phyloP scores from a whole-genome alignment of 176 grass and related monocot species.

The Poa annua region DNA sequence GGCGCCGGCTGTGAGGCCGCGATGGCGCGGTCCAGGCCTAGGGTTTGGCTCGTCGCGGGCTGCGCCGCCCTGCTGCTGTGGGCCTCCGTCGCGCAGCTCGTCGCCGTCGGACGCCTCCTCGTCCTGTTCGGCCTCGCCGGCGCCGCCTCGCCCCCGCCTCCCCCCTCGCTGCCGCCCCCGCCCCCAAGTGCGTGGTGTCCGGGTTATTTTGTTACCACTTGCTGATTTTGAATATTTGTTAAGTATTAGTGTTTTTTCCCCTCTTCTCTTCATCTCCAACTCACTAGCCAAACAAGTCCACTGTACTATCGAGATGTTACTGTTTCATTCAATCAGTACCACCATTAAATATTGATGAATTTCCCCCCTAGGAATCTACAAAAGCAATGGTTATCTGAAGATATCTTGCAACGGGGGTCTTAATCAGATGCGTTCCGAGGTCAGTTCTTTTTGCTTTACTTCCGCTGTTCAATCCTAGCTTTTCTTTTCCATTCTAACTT shows the following conservation, averaged over 20 bases:
- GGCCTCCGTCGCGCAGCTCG: conserved; percentile 70
- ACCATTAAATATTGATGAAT: background rate
- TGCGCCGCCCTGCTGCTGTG: conserved; percentile 71
- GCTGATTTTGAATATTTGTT: background rate
- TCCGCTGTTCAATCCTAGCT: background rate
- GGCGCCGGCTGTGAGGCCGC: conserved; percentile 36
- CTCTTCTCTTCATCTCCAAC: no score
- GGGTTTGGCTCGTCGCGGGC: conserved; percentile 67
- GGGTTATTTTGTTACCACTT: background rate
- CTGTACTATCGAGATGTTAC: background rate
- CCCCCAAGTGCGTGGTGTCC: conserved; percentile 57
- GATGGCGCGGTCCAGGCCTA: conserved; percentile 66
- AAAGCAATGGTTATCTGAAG: conserved; percentile 85
- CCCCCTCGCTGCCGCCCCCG: conserved; percentile 39
- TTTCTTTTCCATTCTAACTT: conserved; percentile 21
- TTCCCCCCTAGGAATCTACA: conserved; percentile 70
- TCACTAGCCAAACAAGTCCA: background rate
- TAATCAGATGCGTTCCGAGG: conserved; percentile 98
- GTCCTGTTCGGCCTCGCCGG: conserved; percentile 38
- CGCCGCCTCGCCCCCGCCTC: conserved; percentile 43
- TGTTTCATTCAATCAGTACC: background rate
- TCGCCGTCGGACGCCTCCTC: conserved; percentile 62
- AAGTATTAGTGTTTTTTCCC: no score
- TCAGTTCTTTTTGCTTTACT: conserved; percentile 41
- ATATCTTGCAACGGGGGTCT: conserved; percentile 97